A percentile compares a stretch with the other conserved stretches of the same genome.
Conservation (phyloP, 495 filamentous ascomycete genomes). For the Filosporella fistucella region DNA sequence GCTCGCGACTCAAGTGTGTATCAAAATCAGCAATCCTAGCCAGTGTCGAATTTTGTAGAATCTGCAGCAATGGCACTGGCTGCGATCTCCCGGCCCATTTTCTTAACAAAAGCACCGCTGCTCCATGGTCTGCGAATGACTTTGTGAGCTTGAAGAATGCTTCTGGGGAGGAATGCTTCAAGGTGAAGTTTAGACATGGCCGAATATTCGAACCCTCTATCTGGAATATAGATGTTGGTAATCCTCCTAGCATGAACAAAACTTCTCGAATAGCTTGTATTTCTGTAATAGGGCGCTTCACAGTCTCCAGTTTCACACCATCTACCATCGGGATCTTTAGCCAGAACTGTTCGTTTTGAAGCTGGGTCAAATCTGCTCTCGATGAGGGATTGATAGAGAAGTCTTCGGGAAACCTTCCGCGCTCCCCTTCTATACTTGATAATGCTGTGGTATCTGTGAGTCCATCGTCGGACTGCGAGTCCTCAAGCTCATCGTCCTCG, state of each 20-base stretch:
- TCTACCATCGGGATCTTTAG: constrained; percentile 26
- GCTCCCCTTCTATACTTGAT: constrained; percentile 35
- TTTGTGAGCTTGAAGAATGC: constrained; percentile 24
- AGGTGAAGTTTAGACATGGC: constrained; percentile 22
- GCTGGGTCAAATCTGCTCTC: constrained; percentile 37
- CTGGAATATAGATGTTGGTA: constrained; percentile 70
- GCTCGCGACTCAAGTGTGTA: constrained; percentile 34
- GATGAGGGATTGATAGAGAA: constrained; percentile 31
- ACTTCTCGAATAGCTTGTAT: constrained; percentile 71
- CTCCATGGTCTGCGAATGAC: constrained; percentile 29
- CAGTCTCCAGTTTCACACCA: constrained; percentile 21
- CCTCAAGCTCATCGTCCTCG: constrained; percentile 40
- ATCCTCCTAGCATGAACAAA: constrained; percentile 78
- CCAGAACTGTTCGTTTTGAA: constrained; percentile 65
- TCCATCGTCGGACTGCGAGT: constrained; percentile 21
- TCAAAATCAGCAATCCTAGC: constrained; percentile 41
- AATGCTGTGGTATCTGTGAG: constrained; percentile 10
- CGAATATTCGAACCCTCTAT: constrained; percentile 9
- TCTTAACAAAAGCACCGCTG: constrained; percentile 13
- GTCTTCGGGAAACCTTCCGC: constrained; percentile 32
- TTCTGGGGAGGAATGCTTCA: constrained; percentile 28
- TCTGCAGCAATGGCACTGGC: constrained; percentile 41
- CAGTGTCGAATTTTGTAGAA: constrained; percentile 39
- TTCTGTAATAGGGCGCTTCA: constrained; percentile 56
- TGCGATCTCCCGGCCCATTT: constrained; percentile 25